Base-by-base conservation (phyloP, 169 alveolate species). In the Cryptosporidium baileyi region DNA sequence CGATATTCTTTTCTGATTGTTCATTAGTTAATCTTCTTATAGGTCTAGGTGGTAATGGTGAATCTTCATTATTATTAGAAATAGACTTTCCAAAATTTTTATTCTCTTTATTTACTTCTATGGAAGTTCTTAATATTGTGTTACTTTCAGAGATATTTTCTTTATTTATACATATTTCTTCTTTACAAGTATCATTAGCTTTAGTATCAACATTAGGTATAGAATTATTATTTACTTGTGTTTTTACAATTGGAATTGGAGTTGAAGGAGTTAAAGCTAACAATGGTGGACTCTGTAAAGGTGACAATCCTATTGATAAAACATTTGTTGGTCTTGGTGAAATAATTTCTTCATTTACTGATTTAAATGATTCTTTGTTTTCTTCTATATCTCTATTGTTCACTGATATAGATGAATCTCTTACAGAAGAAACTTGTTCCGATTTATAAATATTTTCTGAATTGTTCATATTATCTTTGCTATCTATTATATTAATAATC, bases 31-130 rank as follows among this genome's bases (percentile, higher is more conserved):
- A 59, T 9, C 85, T 74, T 40, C 85, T 51, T 30, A 74, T 74
- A 19, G 85, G 85, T 17, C 67, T 51, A 11, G 85, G 85, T 41
- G 85, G 74, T 19, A 52, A 67, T n/a, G 85, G 85, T 7, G 85
- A 74, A 24, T 74, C 85, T 54, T 74, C 85, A 2, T 38, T 74
- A n/a, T n/a, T n/a, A n/a, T n/a, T n/a, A 15, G 63, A 54, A 47
- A 57, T 38, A 1, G 11, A 57, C 7, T 57, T 57, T 57, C 43
- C 6, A 6, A 13, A 19, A 0, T 22, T 13, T 57, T 1, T 30
- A 3, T 7, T 3, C 32, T 57, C 40, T n/a, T 57, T 30, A 22
- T 22, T 17, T 19, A 19, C 36, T 19, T 51, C 61, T 15, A 13
- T 19, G 8, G n/a, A 8, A 0, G 9, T 13, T 13, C 8, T 22